phyloP scores from a whole-genome alignment of 805 yeast genomes.

The Kurtzmaniella fragi region DNA sequence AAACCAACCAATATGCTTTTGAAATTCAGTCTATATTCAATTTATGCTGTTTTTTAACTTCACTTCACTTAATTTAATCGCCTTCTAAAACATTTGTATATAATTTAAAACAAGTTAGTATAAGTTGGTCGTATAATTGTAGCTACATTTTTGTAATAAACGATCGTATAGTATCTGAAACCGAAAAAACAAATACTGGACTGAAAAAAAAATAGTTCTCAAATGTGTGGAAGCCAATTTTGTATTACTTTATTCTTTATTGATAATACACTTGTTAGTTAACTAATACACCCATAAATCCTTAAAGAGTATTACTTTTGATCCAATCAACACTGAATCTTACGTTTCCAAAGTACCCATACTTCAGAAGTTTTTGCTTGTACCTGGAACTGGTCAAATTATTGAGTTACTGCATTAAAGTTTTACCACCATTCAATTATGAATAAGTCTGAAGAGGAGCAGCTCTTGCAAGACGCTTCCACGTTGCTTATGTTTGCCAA shows the following conservation, averaged over 20 bases:
- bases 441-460: slow-evolving; percentile 23
- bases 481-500: slow-evolving; percentile 58
- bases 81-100: too few species aligned
- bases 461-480: slow-evolving; percentile 55
- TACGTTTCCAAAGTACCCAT: not conserved
- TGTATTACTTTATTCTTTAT: slow-evolving; percentile 1
- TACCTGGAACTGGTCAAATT: not conserved
- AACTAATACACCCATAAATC: not conserved
- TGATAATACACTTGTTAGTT: slow-evolving; percentile 3
- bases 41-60: too few species aligned
- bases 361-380: not conserved
- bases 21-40: too few species aligned
- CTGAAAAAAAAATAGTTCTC: not conserved
- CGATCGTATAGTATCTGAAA: too few species aligned
- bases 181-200: too few species aligned
- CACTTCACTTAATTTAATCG: too few species aligned
- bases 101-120: too few species aligned
- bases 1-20: too few species aligned
- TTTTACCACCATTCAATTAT: slow-evolving; percentile 5
- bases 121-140: too few species aligned
- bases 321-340: not conserved
- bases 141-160: too few species aligned
- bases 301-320: too few species aligned
- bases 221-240: not conserved
- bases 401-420: slow-evolving; percentile 2